phyloP scores from a whole-genome alignment of 1,284 basidiomycete genomes.

The Xerocomus minutiporus region DNA sequence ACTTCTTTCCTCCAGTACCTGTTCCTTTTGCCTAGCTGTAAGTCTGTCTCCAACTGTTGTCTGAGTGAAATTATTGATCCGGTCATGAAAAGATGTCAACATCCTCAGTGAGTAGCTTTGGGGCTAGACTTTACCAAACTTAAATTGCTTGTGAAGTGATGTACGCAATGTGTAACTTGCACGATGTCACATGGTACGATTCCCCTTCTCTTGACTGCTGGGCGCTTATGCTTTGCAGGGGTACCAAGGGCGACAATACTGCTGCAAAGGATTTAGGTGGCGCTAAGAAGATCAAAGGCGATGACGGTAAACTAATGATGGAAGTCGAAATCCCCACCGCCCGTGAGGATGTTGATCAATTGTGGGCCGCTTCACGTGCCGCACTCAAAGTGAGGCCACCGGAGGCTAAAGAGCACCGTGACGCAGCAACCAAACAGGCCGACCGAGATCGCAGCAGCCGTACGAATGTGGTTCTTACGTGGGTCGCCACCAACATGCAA shows the following conservation, averaged over 20 bases:
- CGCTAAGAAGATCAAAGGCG: slow-evolving; percentile 81
- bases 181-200: slow-evolving; percentile 78
- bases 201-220: background rate
- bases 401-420: slow-evolving; percentile 75
- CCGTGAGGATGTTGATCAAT: slow-evolving; percentile 79
- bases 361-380: slow-evolving; percentile 73
- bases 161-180: slow-evolving; percentile 87
- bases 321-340: slow-evolving; percentile 81
- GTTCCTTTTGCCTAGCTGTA: slow-evolving; percentile 73
- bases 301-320: slow-evolving; percentile 79
- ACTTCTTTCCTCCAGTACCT: slow-evolving; percentile 83
- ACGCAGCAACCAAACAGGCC: slow-evolving; percentile 84
- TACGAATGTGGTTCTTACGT: slow-evolving; percentile 81
- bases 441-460: slow-evolving; percentile 80
- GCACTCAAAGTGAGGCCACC: slow-evolving; percentile 62
- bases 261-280: slow-evolving; percentile 81
- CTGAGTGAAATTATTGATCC: slow-evolving; percentile 9
- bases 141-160: slow-evolving; percentile 49
- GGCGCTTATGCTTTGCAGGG: slow-evolving; percentile 41
- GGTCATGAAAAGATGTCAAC: slow-evolving; percentile 64
- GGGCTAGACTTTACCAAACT: background rate
- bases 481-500: slow-evolving; percentile 82
- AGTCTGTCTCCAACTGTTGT: slow-evolving; percentile 28
- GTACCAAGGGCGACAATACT: slow-evolving; percentile 88
- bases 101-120: slow-evolving; percentile 58